Base-by-base conservation (phyloP, 2,329 filamentous ascomycete species). In the Epichloe bromicola region DNA sequence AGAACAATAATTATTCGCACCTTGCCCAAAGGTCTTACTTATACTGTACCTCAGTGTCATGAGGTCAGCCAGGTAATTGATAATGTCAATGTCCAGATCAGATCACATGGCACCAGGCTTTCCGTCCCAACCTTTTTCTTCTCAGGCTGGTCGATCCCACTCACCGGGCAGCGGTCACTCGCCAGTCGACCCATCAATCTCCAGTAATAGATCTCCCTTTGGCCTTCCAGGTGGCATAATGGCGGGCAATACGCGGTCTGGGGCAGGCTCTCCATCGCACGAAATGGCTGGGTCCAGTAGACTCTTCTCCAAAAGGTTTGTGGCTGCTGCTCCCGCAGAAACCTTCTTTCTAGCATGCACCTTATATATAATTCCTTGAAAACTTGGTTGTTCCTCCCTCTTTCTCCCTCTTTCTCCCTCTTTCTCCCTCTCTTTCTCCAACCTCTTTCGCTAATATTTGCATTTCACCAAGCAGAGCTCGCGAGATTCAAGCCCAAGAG, bases 401-500 rank as follows among this genome's bases (percentile, higher is more conserved):
- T 15, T 40, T 48, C 33, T 34, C 36, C 17, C 6, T 40, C 26
- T 15, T 39, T 48, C 34, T 42, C 20, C 11, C n/a, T 20, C 26
- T 15, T 40, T 48, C 33, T 34, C 36, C 17, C 6, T 40, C 26
- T 15, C n/a, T n/a, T 39, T 48, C 34, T 42, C 20, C 11, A 8
- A n/a, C 33, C 19, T 37, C 15, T 26, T 20, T 26, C 14, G 10
- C 30, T 49, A 5, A 37, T 30, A 19, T 5, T 49, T 5, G 5
- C 17, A 36, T 37, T 6, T 44, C 8, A n/a, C 19, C 14, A 30
- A 43, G n/a, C 55, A 95, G 91, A 65, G 90, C 93, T 58, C 81
- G 93, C 67, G 93, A 98, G 69, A 96, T 97, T 55, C 91, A 97
- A 72, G 90, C 90, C 50, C 90, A 96, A 71, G 91, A 97, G 77